A percentile compares a stretch with the other conserved stretches of the same genome.
Evolutionary conservation across 805 yeast genomes (phyloP).

Genomic region (Kodamaea jinghongensis): DNA sequence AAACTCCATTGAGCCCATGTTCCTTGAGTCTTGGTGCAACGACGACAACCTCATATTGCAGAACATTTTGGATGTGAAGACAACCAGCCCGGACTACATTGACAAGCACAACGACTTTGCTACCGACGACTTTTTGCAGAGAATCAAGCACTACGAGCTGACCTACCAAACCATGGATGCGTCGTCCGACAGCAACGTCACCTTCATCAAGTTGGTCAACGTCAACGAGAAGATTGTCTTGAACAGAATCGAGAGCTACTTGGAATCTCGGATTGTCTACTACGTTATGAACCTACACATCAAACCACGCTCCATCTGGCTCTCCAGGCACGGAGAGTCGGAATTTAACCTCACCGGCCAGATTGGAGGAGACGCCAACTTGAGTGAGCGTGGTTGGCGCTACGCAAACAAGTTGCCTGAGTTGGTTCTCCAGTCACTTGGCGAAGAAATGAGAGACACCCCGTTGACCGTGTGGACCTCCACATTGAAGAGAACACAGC

Average conservation of each 20-base stretch:
- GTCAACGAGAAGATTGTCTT: slow-evolving; percentile 86
- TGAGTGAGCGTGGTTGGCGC: slow-evolving; percentile 78
- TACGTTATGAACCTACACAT: slow-evolving; percentile 94
- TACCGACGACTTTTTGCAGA: slow-evolving; percentile 62
- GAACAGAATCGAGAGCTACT: slow-evolving; percentile 81
- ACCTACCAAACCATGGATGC: slow-evolving; percentile 73
- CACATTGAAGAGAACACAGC: slow-evolving; percentile 85
- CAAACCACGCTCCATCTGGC: slow-evolving; percentile 88
- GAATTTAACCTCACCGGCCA: slow-evolving; percentile 89
- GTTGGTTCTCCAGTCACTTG: slow-evolving; percentile 63
- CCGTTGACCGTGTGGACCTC: slow-evolving; percentile 92
- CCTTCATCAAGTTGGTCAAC: slow-evolving; percentile 85
- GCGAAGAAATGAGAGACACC: slow-evolving; percentile 50
- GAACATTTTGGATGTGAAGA: slow-evolving; percentile 82
- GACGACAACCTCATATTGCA: slow-evolving; percentile 73
- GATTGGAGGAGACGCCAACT: slow-evolving; percentile 91
- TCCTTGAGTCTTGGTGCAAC: slow-evolving; percentile 88
- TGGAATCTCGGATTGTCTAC: slow-evolving; percentile 90
- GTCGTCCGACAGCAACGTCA: slow-evolving; percentile 54
- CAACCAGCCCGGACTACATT: slow-evolving; percentile 79
- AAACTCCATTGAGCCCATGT: slow-evolving; percentile 80
- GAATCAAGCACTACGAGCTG: slow-evolving; percentile 72
- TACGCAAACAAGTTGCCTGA: slow-evolving; percentile 82
- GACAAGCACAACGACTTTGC: slow-evolving; percentile 71
- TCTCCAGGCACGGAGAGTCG: slow-evolving; percentile 95